These are phyloP conservation scores for Terana coerulea DNA, from an alignment of 768 basidiomycete genomes.

Conservation along the genomic window DNA sequence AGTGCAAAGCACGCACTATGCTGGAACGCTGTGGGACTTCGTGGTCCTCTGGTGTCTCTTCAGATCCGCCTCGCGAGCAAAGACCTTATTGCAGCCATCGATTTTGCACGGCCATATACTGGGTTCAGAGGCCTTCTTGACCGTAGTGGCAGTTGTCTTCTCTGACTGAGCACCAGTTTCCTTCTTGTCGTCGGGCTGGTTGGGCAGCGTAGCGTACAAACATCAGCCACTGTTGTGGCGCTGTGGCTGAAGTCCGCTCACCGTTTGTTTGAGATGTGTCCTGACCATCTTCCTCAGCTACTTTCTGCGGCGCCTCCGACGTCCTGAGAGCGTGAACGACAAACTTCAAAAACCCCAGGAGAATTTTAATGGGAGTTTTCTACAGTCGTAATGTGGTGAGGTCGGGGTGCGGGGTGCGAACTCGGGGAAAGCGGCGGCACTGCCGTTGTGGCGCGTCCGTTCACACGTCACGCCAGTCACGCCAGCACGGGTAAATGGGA, in stretches of 20 bases:
- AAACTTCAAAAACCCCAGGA: too few species aligned
- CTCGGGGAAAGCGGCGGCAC: too few species aligned
- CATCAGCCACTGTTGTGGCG: slow-evolving; percentile 23
- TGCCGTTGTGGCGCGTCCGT: too few species aligned
- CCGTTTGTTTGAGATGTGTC: slow-evolving; percentile 25
- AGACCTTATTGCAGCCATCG: slow-evolving; percentile 77
- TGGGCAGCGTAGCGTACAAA: slow-evolving; percentile 11
- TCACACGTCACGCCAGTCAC: too few species aligned
- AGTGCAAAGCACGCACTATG: slow-evolving; percentile 46
- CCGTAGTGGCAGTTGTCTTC: slow-evolving; percentile 14
- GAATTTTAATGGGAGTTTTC: too few species aligned
- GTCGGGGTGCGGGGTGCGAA: too few species aligned
- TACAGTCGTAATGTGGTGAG: too few species aligned
- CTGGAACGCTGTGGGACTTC: slow-evolving; percentile 69
- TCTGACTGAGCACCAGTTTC: slow-evolving; percentile 18
- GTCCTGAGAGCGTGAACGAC: too few species aligned
- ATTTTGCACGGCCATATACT: slow-evolving; percentile 79
- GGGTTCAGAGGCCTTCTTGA: slow-evolving; percentile 36
- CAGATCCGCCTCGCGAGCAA: slow-evolving; percentile 78
- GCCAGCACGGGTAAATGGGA: too few species aligned
- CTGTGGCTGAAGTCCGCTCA: slow-evolving; percentile 31
- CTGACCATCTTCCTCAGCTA: slow-evolving; percentile 21
- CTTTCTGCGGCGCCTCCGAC: background rate
- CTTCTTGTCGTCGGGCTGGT: slow-evolving; percentile 39
- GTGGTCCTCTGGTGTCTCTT: slow-evolving; percentile 81